Evolutionary conservation across 73 alveolate species (phyloP), one percentile per base, ranked within the genome.

Genomic region (Blepharisma japonicum): DNA sequence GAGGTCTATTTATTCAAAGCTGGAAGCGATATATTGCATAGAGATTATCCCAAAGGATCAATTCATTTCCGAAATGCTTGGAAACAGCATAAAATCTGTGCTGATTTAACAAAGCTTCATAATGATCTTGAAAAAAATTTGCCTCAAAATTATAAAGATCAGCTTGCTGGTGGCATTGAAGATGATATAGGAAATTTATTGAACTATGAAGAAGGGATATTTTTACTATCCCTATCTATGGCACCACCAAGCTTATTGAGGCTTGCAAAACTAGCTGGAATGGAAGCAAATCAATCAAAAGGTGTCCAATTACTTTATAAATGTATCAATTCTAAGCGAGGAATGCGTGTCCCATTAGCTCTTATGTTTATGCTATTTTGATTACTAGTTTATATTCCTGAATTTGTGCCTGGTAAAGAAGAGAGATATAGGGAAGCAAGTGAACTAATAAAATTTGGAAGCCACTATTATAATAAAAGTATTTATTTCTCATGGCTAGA

Each of bases 381-480:
- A 81, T 45, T 55, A 11, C 50, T 77, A 11, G 27, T 77, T 4
- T 77, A 48, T 27, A 77, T 77, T 4, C 84, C 84, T 25, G 84
- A 77, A 27, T 77, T 48, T 27, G 80, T 55, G 9, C 84, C 84
- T 23, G 84, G 84, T 0, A 77, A 77, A 45, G 80, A 48, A 8
- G 84, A 77, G 39, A 54, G 84, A 23, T 77, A 7, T 23, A 54
- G 45, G 61, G 84, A 77, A 81, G 84, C 84, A 45, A 23, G 6
- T 27, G 77, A 51, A 14, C 25, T 77, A 42, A 54, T 77, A 6
- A 51, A 55, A n/a, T 77, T 77, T 55, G 77, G 78, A 18, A 18
- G n/a, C 5, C 78, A 77, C 25, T 77, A 77, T 39, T 77, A 70
- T 47, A 18, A 18, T n/a, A 45, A 45, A 45, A 45, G 68, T 4